Percentiles rank a stretch among this genome's conserved stretches.
Evolutionary conservation across 345 rosid genomes (phyloP).

Genomic region (Diplotaxis tenuifolia): DNA sequence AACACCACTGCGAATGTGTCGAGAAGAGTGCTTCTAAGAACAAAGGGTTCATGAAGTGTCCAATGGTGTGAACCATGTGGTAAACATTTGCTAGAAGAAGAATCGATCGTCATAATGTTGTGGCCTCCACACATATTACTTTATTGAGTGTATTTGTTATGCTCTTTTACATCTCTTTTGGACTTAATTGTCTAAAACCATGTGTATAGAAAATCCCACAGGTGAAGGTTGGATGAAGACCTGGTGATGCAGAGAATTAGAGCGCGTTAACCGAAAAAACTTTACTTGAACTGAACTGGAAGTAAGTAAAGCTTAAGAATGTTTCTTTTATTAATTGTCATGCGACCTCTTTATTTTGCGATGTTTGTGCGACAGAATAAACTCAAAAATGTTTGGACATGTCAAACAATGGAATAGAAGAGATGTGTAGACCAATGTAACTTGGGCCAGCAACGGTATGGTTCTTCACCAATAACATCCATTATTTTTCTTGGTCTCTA

Average conservation of each 20-base stretch:
- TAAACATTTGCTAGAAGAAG: not conserved
- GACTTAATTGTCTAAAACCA: not conserved
- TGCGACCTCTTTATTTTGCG: not conserved
- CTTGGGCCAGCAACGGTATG: not conserved
- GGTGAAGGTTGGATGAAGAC: not conserved
- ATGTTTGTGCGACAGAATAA: not conserved
- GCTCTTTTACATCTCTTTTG: not conserved
- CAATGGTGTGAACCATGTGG: too few relatives aligned
- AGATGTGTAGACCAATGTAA: not conserved
- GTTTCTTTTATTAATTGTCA: not conserved
- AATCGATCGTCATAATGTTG: not conserved
- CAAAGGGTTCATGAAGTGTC: too few relatives aligned
- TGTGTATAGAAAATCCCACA: not conserved
- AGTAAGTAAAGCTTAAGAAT: not conserved
- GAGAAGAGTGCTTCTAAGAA: too few relatives aligned
- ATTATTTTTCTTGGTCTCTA: not conserved
- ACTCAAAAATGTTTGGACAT: not conserved
- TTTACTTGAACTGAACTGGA: not conserved
- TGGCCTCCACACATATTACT: not conserved
- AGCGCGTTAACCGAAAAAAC: not conserved
- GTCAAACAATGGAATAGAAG: not conserved
- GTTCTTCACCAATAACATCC: not conserved
- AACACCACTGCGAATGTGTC: too few relatives aligned
- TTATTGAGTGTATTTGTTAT: not conserved
- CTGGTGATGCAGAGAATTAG: not conserved